Base-by-base conservation (phyloP, 75 land plant genomes). In the Picea sitchensis region DNA sequence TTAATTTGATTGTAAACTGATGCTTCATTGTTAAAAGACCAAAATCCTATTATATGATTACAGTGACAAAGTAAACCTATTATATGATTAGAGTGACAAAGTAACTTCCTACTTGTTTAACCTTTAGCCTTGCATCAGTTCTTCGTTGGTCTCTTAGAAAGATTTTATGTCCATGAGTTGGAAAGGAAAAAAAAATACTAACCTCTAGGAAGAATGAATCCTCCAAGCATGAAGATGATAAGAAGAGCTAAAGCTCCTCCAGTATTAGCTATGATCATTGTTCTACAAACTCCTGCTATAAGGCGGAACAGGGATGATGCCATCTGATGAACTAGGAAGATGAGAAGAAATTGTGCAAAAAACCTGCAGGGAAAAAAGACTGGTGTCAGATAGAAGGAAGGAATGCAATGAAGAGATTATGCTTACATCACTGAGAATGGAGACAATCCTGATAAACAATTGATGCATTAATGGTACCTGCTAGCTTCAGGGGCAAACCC, bases 401-500 rank as follows among this genome's bases (percentile, higher is more conserved):
- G 59, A 26, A 58, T 15, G 11, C 61, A 15, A 15, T 15, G 63
- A 26, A 17, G 1, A 9, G 9, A 58, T 26, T 58, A 58, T 12
- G 34, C 15, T 31, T 54, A 23, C 11, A 26, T 64, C 17, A 64
- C 9, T 26, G 1, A 64, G 26, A 64, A 26, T 26, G 15, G 20
- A 75, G 26, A 36, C 61, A 30, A 8, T 38, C 23, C 4, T 32
- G 54, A 65, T 78, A 47, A 74, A 18, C 36, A 31, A 41, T 18
- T 73, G 69, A 67, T 61, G 30, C 47, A 26, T 54, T 17, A 9
- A n/a, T 51, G 18, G 41, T 85, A 93, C 96, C 93, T 90, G 90
- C 84, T 81, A 73, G 95, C 89, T 74, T 89, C 88, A 18, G 98
- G 98, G 14, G 98, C 84, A 85, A 94, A 96, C 9, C 97, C 98